These are phyloP conservation scores for Prunus armeniaca DNA, from an alignment of 306 rosid genomes.

Conservation along the genomic window DNA sequence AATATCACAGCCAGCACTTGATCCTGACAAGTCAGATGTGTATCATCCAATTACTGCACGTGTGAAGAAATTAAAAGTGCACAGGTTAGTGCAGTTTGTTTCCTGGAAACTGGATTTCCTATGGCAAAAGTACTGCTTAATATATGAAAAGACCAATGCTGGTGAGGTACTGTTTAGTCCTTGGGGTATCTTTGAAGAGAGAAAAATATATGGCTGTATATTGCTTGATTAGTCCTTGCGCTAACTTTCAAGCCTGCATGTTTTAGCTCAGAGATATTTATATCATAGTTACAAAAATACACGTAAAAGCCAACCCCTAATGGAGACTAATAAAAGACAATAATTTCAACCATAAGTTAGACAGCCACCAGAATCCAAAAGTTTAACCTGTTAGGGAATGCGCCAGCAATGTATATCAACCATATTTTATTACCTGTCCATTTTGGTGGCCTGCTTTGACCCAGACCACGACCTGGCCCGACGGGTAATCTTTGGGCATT, in stretches of 20 bases:
- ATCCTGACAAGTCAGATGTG: slow-evolving; percentile 73
- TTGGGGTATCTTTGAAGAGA: background rate
- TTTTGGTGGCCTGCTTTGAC: background rate
- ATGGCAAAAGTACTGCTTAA: background rate
- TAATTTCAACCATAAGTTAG: background rate
- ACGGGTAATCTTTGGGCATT: background rate
- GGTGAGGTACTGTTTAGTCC: background rate
- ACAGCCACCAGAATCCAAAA: background rate
- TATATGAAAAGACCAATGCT: background rate
- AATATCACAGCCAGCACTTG: slow-evolving; percentile 98
- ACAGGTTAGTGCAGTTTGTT: slow-evolving; percentile 52
- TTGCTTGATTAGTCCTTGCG: background rate
- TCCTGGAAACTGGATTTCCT: background rate
- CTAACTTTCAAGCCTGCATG: background rate
- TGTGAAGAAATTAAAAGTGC: slow-evolving; percentile 60
- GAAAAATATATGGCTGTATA: background rate
- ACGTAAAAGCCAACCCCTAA: background rate
- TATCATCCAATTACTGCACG: slow-evolving; percentile 83
- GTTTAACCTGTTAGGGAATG: background rate
- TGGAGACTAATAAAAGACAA: background rate
- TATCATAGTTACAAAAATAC: background rate
- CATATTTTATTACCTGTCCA: background rate
- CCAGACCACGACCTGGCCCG: background rate
- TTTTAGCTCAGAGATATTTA: background rate
- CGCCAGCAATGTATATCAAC: background rate